These are phyloP conservation scores for Pholiota microspora DNA, from an alignment of 768 basidiomycete species.

Conservation along the genomic window DNA sequence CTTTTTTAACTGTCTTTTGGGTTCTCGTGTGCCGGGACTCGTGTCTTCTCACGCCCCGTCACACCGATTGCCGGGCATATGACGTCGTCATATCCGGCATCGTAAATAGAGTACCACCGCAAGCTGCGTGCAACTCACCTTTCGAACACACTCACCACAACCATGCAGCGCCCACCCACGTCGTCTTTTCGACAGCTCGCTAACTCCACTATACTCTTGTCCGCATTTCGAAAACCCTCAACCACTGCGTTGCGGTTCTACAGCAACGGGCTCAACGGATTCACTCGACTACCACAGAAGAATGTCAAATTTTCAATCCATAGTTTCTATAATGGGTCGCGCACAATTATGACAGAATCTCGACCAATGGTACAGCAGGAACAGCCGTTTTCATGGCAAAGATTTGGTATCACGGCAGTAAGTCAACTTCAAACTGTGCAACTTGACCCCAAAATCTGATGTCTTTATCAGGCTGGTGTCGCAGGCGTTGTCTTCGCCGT, in stretches of 20 bases:
- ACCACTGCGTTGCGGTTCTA: slow-evolving; percentile 12
- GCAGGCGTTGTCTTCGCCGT: slow-evolving; percentile 66
- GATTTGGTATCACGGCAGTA: slow-evolving; percentile 28
- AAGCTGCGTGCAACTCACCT: background rate
- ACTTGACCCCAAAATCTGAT: background rate
- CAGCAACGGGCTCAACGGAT: slow-evolving; percentile 17
- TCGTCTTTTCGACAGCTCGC: slow-evolving; percentile 15
- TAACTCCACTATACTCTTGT: slow-evolving; percentile 2
- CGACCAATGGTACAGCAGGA: slow-evolving; percentile 27
- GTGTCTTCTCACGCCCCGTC: no score
- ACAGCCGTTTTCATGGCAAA: slow-evolving; percentile 33
- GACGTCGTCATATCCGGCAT: background rate
- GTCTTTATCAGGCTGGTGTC: slow-evolving; percentile 56
- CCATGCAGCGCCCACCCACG: slow-evolving; percentile 16
- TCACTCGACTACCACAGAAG: slow-evolving; percentile 8
- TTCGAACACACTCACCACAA: slow-evolving; percentile 4
- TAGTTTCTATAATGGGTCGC: slow-evolving; percentile 22
- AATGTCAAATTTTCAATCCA: background rate
- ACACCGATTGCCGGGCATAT: slow-evolving; percentile 1
- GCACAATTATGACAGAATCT: slow-evolving; percentile 50
- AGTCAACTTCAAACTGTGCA: slow-evolving; percentile 16
- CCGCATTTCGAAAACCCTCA: slow-evolving; percentile 8
- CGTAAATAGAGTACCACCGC: no score
- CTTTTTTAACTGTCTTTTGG: no score
- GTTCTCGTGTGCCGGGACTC: no score